Evolutionary conservation across 2,329 filamentous ascomycete species (phyloP).

Genomic region (Cladosporium velox): DNA sequence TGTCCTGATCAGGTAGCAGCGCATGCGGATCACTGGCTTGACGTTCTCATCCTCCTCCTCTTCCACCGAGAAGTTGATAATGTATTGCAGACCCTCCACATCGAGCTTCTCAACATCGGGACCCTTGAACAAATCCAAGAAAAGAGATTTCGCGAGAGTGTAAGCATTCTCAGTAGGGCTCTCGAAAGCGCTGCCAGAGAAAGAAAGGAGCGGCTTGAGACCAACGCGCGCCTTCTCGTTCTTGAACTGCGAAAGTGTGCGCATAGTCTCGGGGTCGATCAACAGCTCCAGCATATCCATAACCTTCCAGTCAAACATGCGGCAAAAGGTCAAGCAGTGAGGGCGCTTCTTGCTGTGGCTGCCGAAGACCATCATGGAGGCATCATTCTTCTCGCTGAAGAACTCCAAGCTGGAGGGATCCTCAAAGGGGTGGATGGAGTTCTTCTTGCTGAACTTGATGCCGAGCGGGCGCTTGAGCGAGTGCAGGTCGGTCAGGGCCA

Average conservation of each 20-base stretch:
- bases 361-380: constrained; percentile 80
- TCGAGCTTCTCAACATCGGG: constrained; percentile 80
- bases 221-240: constrained; percentile 66
- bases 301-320: constrained; percentile 82
- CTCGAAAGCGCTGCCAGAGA: constrained; percentile 85
- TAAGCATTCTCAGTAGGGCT: constrained; percentile 77
- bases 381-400: constrained; percentile 95
- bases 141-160: constrained; percentile 80
- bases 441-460: constrained; percentile 96
- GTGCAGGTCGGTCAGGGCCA: constrained; percentile 81
- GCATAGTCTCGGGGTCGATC: constrained; percentile 73
- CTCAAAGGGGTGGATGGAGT: constrained; percentile 91
- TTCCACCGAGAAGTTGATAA: constrained; percentile 77
- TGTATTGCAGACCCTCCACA: constrained; percentile 90
- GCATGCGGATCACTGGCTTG: constrained; percentile 59
- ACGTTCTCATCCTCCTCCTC: constrained; percentile 49
- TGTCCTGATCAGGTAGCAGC: constrained; percentile 83
- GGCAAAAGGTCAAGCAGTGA: constrained; percentile 78
- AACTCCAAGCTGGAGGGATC: constrained; percentile 87
- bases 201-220: constrained; percentile 86
- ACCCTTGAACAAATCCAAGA: constrained; percentile 89
- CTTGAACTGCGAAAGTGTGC: constrained; percentile 73
- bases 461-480: constrained; percentile 80
- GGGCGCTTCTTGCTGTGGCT: constrained; percentile 93
- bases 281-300: constrained; percentile 94